Base-by-base conservation (phyloP, 2,329 filamentous ascomycete species). In the Neophaeococcomyces aloes region DNA sequence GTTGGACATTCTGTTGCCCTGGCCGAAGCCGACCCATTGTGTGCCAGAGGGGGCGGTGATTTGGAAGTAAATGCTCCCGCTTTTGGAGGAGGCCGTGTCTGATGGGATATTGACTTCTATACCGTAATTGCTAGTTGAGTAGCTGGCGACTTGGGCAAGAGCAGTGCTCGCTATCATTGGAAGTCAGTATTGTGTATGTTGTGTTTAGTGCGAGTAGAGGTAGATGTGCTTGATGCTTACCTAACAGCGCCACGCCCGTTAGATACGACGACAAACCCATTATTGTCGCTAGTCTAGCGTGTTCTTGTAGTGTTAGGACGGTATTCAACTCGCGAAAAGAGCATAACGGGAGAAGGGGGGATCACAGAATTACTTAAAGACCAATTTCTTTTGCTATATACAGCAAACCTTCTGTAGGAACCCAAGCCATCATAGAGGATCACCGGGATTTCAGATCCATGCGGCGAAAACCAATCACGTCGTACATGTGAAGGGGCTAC, bases 61-160 rank as follows among this genome's bases (percentile, higher is more conserved):
- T 46, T 76, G 73, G 53, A 79, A 71, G 59, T 68, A 79, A 41
- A 79, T 71, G 47, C 76, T 71, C 17, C 75, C 74, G 27, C 53
- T 63, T 10, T 69, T 69, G 15, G 66, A 69, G 2, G 63, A 66
- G 1, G 69, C 69, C 3, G 74, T 76, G 21, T 61, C 57, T 18
- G 67, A 57, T 2, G 76, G 75, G 5, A 79, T 68, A 55, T 74
- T 76, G 49, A 79, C 62, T 7, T 63, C 61, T 54, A 55, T 18
- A n/a, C 32, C 36, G 41, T 50, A 45, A 13, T 39, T 29, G 17
- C 31, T 27, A 15, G 42, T 42, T 4, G 46, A 29, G 31, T 45
- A 53, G 23, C 38, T 41, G 17, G 47, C 53, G 18, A 55, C 48
- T 37, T 55, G 50, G 29, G 51, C 53, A 11, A 47, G 36, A 7